These are phyloP conservation scores for Lactarius tabidus DNA, from an alignment of 768 basidiomycete species.

Conservation along the genomic window DNA sequence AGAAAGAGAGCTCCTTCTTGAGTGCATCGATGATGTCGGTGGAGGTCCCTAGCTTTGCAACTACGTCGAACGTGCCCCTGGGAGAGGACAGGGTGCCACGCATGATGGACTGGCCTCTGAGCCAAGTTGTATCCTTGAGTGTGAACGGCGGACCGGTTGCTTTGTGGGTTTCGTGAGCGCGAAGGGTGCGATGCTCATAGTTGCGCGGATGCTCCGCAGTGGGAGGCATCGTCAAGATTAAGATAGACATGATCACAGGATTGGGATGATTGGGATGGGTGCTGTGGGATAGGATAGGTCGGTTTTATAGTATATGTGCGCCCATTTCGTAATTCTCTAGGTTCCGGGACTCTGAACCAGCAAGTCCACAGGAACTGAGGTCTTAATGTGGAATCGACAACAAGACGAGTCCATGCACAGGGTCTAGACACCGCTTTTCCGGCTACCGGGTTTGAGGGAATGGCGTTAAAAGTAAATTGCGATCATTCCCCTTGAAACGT, in stretches of 20 bases:
- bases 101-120: slow-evolving; percentile 17
- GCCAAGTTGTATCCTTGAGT: slow-evolving; percentile 8
- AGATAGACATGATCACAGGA: slow-evolving; percentile 1
- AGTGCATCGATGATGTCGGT: neutral
- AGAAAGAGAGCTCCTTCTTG: slow-evolving; percentile 10
- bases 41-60: slow-evolving; percentile 10
- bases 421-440: no score
- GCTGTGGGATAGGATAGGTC: neutral
- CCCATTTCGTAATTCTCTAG: no score
- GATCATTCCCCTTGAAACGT: no score
- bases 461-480: no score
- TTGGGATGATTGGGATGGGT: neutral
- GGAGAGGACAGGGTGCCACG: slow-evolving; percentile 11
- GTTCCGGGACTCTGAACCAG: no score
- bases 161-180: slow-evolving; percentile 5
- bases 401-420: no score
- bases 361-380: no score
- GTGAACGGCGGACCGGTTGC: slow-evolving; percentile 3
- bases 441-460: no score
- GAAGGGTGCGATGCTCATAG: slow-evolving; percentile 18
- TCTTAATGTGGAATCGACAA: no score
- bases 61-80: slow-evolving; percentile 12
- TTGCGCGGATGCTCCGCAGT: neutral
- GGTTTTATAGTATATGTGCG: neutral
- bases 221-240: slow-evolving; percentile 16